Evolutionary conservation across 768 basidiomycete genomes (phyloP).

Genomic region (Pulveroboletus ravenelii): DNA sequence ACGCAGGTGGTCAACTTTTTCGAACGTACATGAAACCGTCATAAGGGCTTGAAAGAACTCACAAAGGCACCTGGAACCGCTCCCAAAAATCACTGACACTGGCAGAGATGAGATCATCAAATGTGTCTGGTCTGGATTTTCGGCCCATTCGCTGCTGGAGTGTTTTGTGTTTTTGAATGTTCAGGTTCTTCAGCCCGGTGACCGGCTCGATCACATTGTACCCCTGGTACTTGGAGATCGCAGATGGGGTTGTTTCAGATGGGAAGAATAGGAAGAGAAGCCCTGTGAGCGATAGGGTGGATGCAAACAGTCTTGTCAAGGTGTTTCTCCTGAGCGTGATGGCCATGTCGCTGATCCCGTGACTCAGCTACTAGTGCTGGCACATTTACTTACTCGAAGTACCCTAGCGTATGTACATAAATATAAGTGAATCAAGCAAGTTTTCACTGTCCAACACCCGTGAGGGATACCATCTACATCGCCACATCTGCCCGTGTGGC

Average conservation of each 20-base stretch:
- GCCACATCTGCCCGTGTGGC: too few relatives aligned
- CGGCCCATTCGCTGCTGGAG: conserved; percentile 85
- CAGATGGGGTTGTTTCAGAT: conserved; percentile 8
- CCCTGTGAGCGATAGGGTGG: conserved; percentile 20
- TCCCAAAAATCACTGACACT: conserved; percentile 90
- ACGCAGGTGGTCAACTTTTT: neutral
- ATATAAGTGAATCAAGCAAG: too few relatives aligned
- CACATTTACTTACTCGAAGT: too few relatives aligned
- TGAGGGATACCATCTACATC: too few relatives aligned
- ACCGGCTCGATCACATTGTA: conserved; percentile 66
- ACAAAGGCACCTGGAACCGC: conserved; percentile 90
- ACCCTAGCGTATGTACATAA: too few relatives aligned
- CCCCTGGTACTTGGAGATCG: conserved; percentile 42
- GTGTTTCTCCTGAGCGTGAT: conserved; percentile 28
- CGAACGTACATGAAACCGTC: neutral
- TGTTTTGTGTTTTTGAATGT: conserved; percentile 85
- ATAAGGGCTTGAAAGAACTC: conserved; percentile 35
- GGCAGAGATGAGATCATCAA: conserved; percentile 67
- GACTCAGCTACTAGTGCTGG: too few relatives aligned
- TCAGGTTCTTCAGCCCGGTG: conserved; percentile 62
- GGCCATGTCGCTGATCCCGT: too few relatives aligned
- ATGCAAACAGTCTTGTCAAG: conserved; percentile 18
- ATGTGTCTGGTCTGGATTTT: conserved; percentile 78
- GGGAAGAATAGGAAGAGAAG: conserved; percentile 21
- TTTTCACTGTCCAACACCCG: too few relatives aligned